Percentiles rank a stretch among this genome's conserved stretches.
phyloP scores from a whole-genome alignment of 257 asterid species.

The Nicotiana paniculata region DNA sequence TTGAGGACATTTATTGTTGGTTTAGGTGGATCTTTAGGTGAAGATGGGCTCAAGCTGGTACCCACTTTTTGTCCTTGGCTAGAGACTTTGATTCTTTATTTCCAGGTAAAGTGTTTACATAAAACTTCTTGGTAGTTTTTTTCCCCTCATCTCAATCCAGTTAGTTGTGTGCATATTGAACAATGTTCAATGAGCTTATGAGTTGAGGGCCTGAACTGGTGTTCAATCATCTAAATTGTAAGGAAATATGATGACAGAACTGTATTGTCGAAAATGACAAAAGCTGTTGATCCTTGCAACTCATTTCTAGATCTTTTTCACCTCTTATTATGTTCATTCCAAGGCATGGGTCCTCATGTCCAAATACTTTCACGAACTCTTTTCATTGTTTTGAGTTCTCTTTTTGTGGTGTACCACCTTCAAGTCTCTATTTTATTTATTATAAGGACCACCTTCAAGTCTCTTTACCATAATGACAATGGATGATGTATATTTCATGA shows the following conservation, averaged over 20 bases:
- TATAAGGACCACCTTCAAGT: background rate
- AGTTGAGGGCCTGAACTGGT: background rate
- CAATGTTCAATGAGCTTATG: background rate
- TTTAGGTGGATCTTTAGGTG: conserved; percentile 79
- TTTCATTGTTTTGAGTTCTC: background rate
- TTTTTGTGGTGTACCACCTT: background rate
- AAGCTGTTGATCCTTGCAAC: background rate
- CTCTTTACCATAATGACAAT: background rate
- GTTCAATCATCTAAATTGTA: background rate
- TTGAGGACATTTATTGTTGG: conserved; percentile 55
- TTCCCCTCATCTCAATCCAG: background rate
- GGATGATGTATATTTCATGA: background rate
- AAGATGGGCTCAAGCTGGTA: conserved; percentile 58
- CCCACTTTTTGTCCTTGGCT: conserved; percentile 65
- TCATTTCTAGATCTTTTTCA: background rate
- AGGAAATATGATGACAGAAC: background rate
- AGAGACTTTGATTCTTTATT: conserved; percentile 62
- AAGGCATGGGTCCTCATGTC: background rate
- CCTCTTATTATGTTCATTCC: background rate
- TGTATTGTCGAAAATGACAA: background rate
- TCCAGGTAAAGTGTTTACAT: conserved; percentile 47
- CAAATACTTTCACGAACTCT: background rate
- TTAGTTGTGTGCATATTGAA: background rate
- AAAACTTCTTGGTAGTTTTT: background rate
- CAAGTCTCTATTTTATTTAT: background rate